Evolutionary conservation across 2,329 filamentous ascomycete genomes (phyloP), one percentile per base, ranked within the genome.

Genomic region (Exophiala mesophila): DNA sequence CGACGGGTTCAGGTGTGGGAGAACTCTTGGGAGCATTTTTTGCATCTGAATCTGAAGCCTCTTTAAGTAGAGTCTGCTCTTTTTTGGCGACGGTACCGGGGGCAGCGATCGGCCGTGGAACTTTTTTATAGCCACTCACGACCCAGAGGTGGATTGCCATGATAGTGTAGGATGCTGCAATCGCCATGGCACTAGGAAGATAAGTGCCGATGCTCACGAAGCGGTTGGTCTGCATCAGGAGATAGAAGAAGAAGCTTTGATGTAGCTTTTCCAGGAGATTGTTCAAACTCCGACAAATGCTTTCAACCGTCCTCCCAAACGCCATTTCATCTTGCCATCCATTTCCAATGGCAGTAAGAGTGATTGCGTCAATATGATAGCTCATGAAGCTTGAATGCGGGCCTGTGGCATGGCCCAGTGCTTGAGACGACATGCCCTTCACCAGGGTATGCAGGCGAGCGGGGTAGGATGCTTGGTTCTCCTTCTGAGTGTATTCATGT

Each of bases 151-250:
- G 82, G 55, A 97, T 90, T 4, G 90, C 88, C 72, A 90, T 94
- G 61, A 98, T 90, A 20, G 86, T 95, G 59, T 97, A 97, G 63
- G 89, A 96, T 31, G 83, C 85, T 2, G 92, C 92, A 44, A 98
- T 76, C 37, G 97, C 68, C 92, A 98, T 98, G n/a, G 92, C 92
- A 55, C 88, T 94, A 0, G 92, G 92, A 3, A 98, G 74, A 60
- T 98, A 98, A 1, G 90, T 98, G 12, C 92, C 92, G 51, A 98
- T 98, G 65, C 89, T 97, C 55, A 97, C 92, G 61, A 98, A 98
- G 8, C 89, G 82, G 57, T 92, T 86, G 20, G 82, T 78, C 54
- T 94, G 83, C 79, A 97, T 88, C 32, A 98, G 74, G 38, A 98
- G 72, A 63, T 98, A 98, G 68, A 98, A 97, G 76, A 98, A 98